phyloP scores from a whole-genome alignment of 345 rosid genomes.

The Populus alba region DNA sequence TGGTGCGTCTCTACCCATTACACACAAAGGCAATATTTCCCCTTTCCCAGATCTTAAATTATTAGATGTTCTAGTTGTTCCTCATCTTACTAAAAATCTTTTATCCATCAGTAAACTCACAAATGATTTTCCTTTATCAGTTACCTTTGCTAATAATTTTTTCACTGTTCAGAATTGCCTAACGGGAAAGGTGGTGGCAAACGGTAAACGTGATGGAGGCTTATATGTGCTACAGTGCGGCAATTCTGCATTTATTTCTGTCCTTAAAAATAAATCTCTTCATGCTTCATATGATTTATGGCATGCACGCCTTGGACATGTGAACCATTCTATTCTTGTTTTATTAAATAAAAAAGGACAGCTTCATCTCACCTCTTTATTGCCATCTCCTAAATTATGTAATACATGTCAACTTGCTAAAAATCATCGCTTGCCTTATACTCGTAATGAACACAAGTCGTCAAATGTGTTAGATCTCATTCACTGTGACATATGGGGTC shows the following conservation, averaged over 20 bases:
- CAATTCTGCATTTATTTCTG: background rate
- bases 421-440: conserved; percentile 1
- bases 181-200: background rate
- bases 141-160: background rate
- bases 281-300: conserved; percentile 2
- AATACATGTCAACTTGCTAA: conserved; percentile 1
- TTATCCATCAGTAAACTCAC: conserved; percentile 12
- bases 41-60: background rate
- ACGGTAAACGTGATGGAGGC: background rate
- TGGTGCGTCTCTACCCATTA: background rate
- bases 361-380: conserved; percentile 4
- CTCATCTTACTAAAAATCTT: conserved; percentile 14
- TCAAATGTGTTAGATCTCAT: background rate
- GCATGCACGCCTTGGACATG: conserved; percentile 1
- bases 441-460: background rate
- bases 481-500: background rate
- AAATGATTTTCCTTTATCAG: background rate
- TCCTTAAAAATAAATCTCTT: conserved; percentile 9
- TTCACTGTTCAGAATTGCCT: background rate
- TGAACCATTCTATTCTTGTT: background rate
- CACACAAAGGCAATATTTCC: background rate
- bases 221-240: background rate
- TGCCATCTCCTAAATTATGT: background rate
- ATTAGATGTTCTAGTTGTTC: conserved; percentile 9
- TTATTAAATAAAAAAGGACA: background rate